These are phyloP conservation scores for Fusarium nanum DNA, from an alignment of 2,329 filamentous ascomycete genomes.

Conservation along the genomic window DNA sequence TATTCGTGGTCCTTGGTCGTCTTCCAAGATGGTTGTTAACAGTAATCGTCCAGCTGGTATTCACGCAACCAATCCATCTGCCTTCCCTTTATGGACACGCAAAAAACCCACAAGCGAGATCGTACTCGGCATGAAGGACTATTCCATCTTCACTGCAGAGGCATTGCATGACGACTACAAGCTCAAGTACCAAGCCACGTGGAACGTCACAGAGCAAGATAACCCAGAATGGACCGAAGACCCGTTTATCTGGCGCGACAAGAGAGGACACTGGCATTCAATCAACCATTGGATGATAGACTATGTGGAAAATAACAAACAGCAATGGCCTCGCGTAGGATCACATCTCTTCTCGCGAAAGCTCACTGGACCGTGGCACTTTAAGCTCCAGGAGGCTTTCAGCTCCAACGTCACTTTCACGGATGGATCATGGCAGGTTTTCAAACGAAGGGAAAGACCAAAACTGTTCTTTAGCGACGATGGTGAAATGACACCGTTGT, in stretches of 20 bases:
- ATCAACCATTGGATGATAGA: conserved; percentile 49
- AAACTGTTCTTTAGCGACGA: conserved; percentile 62
- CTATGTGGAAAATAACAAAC: conserved; percentile 41
- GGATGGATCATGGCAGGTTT: conserved; percentile 54
- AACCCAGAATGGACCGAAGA: conserved; percentile 45
- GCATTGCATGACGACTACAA: background rate
- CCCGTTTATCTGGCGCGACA: conserved; percentile 51
- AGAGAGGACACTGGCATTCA: conserved; percentile 50
- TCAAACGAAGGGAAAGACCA: conserved; percentile 59
- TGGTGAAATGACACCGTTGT: conserved; percentile 56
- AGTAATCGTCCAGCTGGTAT: conserved; percentile 21
- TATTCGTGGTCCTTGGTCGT: conserved; percentile 36
- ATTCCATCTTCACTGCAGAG: conserved; percentile 20
- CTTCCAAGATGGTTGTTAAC: conserved; percentile 22
- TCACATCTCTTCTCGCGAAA: conserved; percentile 46
- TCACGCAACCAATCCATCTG: conserved; percentile 55
- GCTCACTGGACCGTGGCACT: conserved; percentile 48
- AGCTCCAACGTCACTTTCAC: conserved; percentile 49
- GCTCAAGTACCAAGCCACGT: conserved; percentile 19
- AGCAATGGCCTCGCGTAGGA: conserved; percentile 47
- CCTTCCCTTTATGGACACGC: conserved; percentile 50
- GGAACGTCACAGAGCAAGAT: conserved; percentile 28
- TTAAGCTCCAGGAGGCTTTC: conserved; percentile 45
- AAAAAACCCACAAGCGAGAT: conserved; percentile 13
- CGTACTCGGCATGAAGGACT: conserved; percentile 22